Base-by-base conservation (phyloP, 2,329 filamentous ascomycete genomes). In the Pseudocercospora crystallina region DNA sequence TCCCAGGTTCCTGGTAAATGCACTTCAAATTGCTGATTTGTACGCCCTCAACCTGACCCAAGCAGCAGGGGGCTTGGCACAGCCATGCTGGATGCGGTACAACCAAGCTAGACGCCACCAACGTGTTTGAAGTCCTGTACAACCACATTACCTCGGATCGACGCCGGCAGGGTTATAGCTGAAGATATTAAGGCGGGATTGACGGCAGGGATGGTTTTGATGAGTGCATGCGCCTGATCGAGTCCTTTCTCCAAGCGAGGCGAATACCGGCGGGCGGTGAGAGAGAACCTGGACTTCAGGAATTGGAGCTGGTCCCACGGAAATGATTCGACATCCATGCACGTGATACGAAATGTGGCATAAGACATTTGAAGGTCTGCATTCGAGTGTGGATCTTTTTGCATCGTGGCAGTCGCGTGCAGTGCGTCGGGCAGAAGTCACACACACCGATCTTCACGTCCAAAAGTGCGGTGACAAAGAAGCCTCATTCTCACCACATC, bases 61-160 rank as follows among this genome's bases (percentile, higher is more conserved):
- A 31, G 39, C 39, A 37, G 31, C 30, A 29, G 34, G n/a, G n/a
- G n/a, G 13, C 38, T 33, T 40, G 38, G 46, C 34, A 33, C 38
- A 46, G 46, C 43, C 33, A 46, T 53, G 33, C 41, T 29, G 47
- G 20, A 26, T 26, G 20, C 20, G 7, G 20, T 26, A 26, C 20
- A 26, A 26, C 20, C 46, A 29, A 51, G 42, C 32, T 31, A 35
- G 42, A 55, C 52, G 56, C 56, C 52, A 43, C 52, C 40, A 53
- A 51, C 51, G 49, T 49, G 43, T 43, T 51, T 43, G 36, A 51
- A 46, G 41, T 49, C 38, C 51, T 40, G 46, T 49, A 31, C 43
- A 34, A 37, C 42, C 17, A 43, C 30, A 34, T 40, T 9, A 33
- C 29, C n/a, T 34, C 33, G 45, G 49, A 35, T 36, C 38, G 43